Evolutionary conservation across 169 alveolate species (phyloP).

Genomic region (Cryptosporidium andersoni): DNA sequence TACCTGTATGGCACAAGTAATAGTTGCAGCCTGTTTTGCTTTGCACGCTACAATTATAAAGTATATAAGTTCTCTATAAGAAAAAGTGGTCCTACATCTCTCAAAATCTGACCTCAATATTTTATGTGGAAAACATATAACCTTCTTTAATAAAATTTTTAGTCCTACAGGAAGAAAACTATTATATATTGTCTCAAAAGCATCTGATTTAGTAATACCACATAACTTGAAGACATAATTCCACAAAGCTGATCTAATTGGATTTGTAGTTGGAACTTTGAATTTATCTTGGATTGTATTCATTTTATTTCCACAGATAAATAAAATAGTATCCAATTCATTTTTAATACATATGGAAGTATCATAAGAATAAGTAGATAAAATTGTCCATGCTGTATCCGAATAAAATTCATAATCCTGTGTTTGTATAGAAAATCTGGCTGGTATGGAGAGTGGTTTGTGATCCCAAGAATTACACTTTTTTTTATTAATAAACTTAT

Average conservation of each 20-base stretch:
- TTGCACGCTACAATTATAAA: constrained; percentile 42
- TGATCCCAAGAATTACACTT: neutral
- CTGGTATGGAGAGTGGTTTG: neutral
- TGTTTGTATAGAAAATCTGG: constrained; percentile 53
- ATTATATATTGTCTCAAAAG: constrained; percentile 27
- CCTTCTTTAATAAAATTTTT: constrained; percentile 28
- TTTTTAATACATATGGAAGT: constrained; percentile 43
- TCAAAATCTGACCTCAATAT: constrained; percentile 51
- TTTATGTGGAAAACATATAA: constrained; percentile 10
- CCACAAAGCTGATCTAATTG: constrained; percentile 47
- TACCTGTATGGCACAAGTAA: constrained; percentile 28
- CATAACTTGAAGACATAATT: constrained; percentile 45
- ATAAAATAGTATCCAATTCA: constrained; percentile 41
- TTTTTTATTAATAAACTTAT: neutral
- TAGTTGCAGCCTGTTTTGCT: constrained; percentile 57
- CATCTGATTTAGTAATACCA: constrained; percentile 29
- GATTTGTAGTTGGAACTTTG: constrained; percentile 51
- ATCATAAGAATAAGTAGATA: constrained; percentile 33
- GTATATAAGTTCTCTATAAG: constrained; percentile 40
- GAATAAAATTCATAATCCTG: constrained; percentile 51
- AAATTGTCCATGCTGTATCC: constrained; percentile 42
- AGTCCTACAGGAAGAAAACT: constrained; percentile 58
- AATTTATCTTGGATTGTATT: constrained; percentile 21
- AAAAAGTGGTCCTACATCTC: constrained; percentile 42
- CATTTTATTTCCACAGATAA: constrained; percentile 13